A percentile compares a stretch with the other conserved stretches of the same genome.
phyloP scores from a whole-genome alignment of 768 basidiomycete species.

The Kwoniella sp. region DNA sequence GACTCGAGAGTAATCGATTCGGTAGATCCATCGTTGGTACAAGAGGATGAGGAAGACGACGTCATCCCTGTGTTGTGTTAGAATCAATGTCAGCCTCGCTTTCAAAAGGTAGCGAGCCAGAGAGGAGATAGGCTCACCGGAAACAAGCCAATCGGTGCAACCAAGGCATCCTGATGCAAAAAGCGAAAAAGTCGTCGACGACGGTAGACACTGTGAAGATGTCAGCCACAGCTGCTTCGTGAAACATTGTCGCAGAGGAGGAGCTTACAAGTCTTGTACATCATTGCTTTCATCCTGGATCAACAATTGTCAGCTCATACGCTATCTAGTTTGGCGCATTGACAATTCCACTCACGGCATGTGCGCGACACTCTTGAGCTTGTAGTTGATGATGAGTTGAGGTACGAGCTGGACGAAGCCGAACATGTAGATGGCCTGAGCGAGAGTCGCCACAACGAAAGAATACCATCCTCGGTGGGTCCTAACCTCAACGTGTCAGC shows the following conservation, averaged over 20 bases:
- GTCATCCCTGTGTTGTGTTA: conserved; percentile 55
- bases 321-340: no score
- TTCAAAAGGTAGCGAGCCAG: no score
- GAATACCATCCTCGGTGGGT: conserved; percentile 94
- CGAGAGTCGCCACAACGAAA: conserved; percentile 88
- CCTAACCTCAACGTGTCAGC: conserved; percentile 59
- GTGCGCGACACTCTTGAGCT: conserved; percentile 91
- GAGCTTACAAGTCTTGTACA: conserved; percentile 81
- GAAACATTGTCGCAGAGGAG: neutral
- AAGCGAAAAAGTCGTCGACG: conserved; percentile 84
- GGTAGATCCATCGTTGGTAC: conserved; percentile 98
- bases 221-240: conserved; percentile 3
- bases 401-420: conserved; percentile 79
- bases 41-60: conserved; percentile 84
- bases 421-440: conserved; percentile 71
- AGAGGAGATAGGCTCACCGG: conserved; percentile 21
- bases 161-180: conserved; percentile 95
- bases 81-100: neutral
- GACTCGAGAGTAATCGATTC: conserved; percentile 86
- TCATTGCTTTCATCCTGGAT: conserved; percentile 83
- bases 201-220: conserved; percentile 52
- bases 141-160: conserved; percentile 61
- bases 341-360: conserved; percentile 64
- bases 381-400: conserved; percentile 84
- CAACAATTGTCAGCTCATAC: conserved; percentile 9